Percentiles rank a stretch among this genome's conserved stretches.
Evolutionary conservation across 1,284 basidiomycete genomes (phyloP).

Genomic region (Phylloboletellus chloephorus): DNA sequence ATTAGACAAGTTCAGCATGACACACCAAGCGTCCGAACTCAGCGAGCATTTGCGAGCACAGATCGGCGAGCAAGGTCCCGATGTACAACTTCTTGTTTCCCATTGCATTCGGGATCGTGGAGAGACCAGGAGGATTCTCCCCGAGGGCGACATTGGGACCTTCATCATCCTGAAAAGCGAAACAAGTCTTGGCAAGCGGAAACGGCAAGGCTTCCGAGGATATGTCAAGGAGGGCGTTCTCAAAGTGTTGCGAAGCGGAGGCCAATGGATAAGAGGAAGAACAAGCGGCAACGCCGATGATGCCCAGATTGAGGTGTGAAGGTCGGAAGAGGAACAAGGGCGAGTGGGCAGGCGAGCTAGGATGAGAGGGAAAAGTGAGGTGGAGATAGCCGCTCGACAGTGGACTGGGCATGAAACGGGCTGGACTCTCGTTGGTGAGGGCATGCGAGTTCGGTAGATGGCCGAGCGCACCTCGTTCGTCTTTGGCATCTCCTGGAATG

Average conservation of each 20-base stretch:
- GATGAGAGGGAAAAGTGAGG: conserved; percentile 67
- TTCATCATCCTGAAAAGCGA: conserved; percentile 74
- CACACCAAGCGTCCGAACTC: conserved; percentile 77
- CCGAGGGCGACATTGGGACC: conserved; percentile 51
- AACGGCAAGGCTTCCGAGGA: conserved; percentile 64
- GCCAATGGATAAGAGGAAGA: conserved; percentile 53
- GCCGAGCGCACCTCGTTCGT: conserved; percentile 60
- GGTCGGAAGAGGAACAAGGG: conserved; percentile 64
- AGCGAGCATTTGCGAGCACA: conserved; percentile 78
- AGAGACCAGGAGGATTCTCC: conserved; percentile 56
- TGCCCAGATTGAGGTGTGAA: conserved; percentile 73
- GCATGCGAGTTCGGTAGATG: background rate
- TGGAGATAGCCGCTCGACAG: conserved; percentile 70
- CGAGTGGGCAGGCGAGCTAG: conserved; percentile 52
- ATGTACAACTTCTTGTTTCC: conserved; percentile 78
- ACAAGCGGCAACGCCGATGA: conserved; percentile 72
- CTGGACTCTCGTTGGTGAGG: conserved; percentile 34
- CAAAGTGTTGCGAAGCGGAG: conserved; percentile 58
- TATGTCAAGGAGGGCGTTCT: conserved; percentile 54
- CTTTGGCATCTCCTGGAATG: conserved; percentile 71
- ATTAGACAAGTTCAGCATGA: conserved; percentile 2
- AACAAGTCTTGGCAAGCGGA: conserved; percentile 70
- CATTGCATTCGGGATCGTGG: conserved; percentile 74
- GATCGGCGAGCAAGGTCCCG: conserved; percentile 78
- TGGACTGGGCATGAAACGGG: conserved; percentile 77